Percentiles rank a stretch among this genome's conserved stretches.
These are phyloP conservation scores for Hypericum androsaemum DNA, from an alignment of 345 rosid genomes.

Conservation along the genomic window DNA sequence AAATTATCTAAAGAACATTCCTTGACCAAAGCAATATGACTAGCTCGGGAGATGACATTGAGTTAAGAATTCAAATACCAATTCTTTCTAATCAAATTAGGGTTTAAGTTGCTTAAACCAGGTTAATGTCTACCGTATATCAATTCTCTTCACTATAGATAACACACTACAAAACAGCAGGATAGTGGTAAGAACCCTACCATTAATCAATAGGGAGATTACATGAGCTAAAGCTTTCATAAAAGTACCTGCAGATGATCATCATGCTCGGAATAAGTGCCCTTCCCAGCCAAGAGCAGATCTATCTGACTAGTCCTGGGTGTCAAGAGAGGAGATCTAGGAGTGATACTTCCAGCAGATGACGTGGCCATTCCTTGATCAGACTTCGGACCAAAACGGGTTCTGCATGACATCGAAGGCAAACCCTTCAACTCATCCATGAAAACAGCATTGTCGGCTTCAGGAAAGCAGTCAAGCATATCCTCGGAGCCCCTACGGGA, in stretches of 20 bases:
- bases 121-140: no score
- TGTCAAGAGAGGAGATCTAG: conserved; percentile 88
- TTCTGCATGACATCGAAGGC: conserved; percentile 87
- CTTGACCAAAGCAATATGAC: no score
- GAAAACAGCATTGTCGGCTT: conserved; percentile 60
- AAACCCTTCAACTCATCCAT: conserved; percentile 92
- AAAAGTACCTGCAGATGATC: conserved; percentile 74
- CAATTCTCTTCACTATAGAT: no score
- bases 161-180: no score
- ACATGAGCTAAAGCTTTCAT: not conserved
- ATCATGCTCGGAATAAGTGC: conserved; percentile 65
- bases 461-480: conserved; percentile 95
- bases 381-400: conserved; percentile 92
- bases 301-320: conserved; percentile 92
- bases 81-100: no score
- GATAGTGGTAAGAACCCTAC: not conserved
- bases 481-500: conserved; percentile 97
- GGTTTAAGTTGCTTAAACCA: no score
- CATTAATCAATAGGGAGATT: not conserved
- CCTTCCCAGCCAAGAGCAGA: conserved; percentile 73
- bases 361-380: conserved; percentile 98
- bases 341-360: conserved; percentile 98
- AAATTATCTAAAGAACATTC: no score
- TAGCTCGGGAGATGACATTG: no score
- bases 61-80: no score